A percentile compares a stretch with the other conserved stretches of the same genome.
phyloP scores from a whole-genome alignment of 768 basidiomycete species.

The Leccinum subgranulosum region DNA sequence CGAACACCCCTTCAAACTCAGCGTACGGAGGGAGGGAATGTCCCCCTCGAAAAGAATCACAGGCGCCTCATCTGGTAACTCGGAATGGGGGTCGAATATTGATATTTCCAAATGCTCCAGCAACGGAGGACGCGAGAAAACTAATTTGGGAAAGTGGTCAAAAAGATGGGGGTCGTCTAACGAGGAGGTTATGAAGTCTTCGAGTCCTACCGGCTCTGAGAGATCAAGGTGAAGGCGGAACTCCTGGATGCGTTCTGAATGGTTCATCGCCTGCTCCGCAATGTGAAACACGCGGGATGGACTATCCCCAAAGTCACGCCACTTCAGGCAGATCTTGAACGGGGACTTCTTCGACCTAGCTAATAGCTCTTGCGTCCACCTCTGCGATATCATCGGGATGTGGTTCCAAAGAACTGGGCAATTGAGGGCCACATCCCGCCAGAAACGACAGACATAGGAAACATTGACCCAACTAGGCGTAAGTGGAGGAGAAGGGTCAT shows the following conservation, averaged over 20 bases:
- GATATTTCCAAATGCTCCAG: background rate
- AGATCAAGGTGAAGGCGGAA: background rate
- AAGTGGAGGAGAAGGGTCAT: background rate
- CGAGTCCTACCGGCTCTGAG: no score
- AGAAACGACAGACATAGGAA: background rate
- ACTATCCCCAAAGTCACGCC: background rate
- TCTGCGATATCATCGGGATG: background rate
- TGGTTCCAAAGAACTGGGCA: background rate
- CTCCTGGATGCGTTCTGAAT: slow-evolving; percentile 1
- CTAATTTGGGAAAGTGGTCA: background rate
- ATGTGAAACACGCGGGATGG: background rate
- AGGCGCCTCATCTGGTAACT: background rate
- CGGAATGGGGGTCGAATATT: background rate
- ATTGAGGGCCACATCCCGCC: background rate
- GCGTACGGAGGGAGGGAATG: slow-evolving; percentile 1
- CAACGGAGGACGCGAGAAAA: background rate
- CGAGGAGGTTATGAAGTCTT: background rate
- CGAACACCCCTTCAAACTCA: background rate
- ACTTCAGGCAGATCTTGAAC: no score
- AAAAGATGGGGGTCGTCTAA: background rate
- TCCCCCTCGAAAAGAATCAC: background rate
- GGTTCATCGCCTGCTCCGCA: background rate
- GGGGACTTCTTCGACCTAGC: background rate
- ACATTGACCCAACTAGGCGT: background rate
- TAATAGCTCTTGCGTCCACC: background rate